These are phyloP conservation scores for Chalaropsis ovoidea DNA, from an alignment of 2,329 filamentous ascomycete genomes.

Conservation along the genomic window DNA sequence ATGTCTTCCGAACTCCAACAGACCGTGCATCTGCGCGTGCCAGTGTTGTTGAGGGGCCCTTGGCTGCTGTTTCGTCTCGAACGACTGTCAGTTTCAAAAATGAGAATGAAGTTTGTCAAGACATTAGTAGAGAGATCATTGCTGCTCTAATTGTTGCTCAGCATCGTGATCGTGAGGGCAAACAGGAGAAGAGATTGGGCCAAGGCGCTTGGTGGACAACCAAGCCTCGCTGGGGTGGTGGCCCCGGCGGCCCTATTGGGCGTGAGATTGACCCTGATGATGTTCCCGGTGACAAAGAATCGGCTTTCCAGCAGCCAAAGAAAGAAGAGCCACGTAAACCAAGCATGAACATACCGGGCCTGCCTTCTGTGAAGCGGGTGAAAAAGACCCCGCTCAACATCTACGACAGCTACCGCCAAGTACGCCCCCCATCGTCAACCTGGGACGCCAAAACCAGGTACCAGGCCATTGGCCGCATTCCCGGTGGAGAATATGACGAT, in stretches of 20 bases:
- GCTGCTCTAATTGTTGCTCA: constrained; percentile 54
- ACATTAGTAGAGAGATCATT: constrained; percentile 51
- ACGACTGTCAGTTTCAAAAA: constrained; percentile 45
- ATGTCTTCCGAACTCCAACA: constrained; percentile 49
- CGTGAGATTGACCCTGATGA: constrained; percentile 46
- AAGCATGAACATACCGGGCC: constrained; percentile 24
- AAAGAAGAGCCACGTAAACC: constrained; percentile 13
- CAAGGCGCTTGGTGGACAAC: constrained; percentile 53
- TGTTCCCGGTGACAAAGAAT: constrained; percentile 40
- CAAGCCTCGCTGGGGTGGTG: constrained; percentile 53
- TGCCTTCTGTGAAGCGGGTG: constrained; percentile 38
- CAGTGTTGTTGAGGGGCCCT: constrained; percentile 51
- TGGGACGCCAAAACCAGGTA: constrained; percentile 55
- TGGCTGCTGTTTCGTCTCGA: constrained; percentile 50
- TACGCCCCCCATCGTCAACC: constrained; percentile 45
- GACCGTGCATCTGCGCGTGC: constrained; percentile 51
- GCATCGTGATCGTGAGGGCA: constrained; percentile 50
- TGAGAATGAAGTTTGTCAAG: constrained; percentile 49
- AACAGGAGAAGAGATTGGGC: constrained; percentile 46
- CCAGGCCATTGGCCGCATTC: constrained; percentile 44
- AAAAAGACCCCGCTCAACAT: constrained; percentile 46
- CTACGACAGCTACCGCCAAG: constrained; percentile 55
- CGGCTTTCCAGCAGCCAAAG: constrained; percentile 29
- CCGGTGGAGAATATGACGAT: constrained; percentile 45
- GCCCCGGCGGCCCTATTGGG: constrained; percentile 52